These are phyloP conservation scores for Vinca minor DNA, from an alignment of 257 asterid genomes.

Conservation along the genomic window DNA sequence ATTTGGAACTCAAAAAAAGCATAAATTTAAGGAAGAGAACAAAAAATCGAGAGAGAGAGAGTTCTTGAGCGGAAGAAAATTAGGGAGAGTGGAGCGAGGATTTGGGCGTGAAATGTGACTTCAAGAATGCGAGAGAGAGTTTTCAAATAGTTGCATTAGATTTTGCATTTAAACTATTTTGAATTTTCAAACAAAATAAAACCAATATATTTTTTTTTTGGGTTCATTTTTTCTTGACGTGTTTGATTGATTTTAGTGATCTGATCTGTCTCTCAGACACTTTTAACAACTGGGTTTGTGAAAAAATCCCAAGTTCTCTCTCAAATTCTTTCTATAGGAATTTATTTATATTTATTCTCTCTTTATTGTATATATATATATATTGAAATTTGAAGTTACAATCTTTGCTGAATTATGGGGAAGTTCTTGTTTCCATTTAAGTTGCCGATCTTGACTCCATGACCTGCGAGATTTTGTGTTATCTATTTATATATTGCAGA, in stretches of 20 bases:
- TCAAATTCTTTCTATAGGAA: constrained; percentile 29
- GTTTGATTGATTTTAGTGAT: constrained; percentile 29
- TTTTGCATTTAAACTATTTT: constrained; percentile 33
- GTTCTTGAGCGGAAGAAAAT: constrained; percentile 23
- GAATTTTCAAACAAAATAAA: constrained; percentile 22
- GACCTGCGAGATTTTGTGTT: constrained; percentile 28
- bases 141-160: constrained; percentile 49
- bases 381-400: constrained; percentile 13
- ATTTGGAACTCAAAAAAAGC: constrained; percentile 9
- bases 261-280: constrained; percentile 52
- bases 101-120: constrained; percentile 42
- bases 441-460: constrained; percentile 29
- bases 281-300: constrained; percentile 34
- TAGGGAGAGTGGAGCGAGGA: constrained; percentile 28
- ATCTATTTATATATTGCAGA: constrained; percentile 26
- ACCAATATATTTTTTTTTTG: constrained; percentile 3
- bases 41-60: constrained; percentile 16
- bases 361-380: too few species aligned
- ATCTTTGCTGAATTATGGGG: constrained; percentile 39
- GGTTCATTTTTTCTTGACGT: constrained; percentile 14
- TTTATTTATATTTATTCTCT: too few species aligned
- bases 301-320: constrained; percentile 48
- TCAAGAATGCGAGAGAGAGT: constrained; percentile 26
- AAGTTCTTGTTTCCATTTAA: constrained; percentile 28
- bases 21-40: constrained; percentile 5